These are phyloP conservation scores for Aspergillus heteromorphus DNA, from an alignment of 495 filamentous ascomycete species.

Conservation along the genomic window DNA sequence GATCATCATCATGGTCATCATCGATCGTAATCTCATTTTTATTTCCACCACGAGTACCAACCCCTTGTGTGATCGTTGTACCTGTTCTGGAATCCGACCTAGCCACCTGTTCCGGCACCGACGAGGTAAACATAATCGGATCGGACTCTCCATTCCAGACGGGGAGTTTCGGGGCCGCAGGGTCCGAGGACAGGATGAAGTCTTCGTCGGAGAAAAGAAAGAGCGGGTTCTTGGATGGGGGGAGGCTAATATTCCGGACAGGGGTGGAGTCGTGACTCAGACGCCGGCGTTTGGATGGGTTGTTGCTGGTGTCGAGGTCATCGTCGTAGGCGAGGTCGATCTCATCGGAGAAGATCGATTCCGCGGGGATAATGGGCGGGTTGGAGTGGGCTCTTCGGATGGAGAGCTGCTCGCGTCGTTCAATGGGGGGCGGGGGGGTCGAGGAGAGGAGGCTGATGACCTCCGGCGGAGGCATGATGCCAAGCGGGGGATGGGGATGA, in stretches of 20 bases:
- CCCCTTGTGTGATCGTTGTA: not conserved
- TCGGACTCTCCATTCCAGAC: conserved; percentile 33
- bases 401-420: conserved; percentile 12
- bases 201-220: conserved; percentile 38
- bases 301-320: conserved; percentile 23
- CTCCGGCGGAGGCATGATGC: too few relatives aligned
- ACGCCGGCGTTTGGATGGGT: conserved; percentile 37
- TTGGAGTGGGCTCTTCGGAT: conserved; percentile 11
- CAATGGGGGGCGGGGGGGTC: conserved; percentile 25
- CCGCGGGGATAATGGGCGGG: conserved; percentile 8
- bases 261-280: conserved; percentile 25
- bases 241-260: not conserved
- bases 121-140: conserved; percentile 52
- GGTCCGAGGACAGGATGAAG: conserved; percentile 19
- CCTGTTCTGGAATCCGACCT: too few relatives aligned
- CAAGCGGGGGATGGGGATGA: too few relatives aligned
- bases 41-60: conserved; percentile 3
- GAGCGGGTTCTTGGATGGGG: conserved; percentile 12
- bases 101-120: conserved; percentile 23
- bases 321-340: conserved; percentile 40
- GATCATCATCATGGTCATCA: conserved; percentile 30
- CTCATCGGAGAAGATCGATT: conserved; percentile 45
- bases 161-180: conserved; percentile 11
- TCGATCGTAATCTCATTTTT: conserved; percentile 32
- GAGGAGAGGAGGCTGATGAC: conserved; percentile 41